Conservation (phyloP, 352 stramenopile genomes). For the Phytophthora rubi region DNA sequence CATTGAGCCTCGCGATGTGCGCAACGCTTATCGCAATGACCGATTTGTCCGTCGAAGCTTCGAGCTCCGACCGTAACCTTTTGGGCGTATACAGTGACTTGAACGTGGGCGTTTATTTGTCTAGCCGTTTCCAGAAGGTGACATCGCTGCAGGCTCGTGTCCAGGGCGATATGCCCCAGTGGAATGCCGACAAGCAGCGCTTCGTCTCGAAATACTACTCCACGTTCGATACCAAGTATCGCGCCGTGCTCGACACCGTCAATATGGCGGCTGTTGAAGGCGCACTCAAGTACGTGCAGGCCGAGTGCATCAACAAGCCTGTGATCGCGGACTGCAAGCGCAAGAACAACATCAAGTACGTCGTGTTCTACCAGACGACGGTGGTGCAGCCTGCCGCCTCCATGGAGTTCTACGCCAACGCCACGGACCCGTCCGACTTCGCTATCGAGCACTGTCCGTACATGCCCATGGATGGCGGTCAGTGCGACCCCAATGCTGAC, state of each 20-base stretch:
- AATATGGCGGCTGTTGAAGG: slow-evolving; percentile 45
- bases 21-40: slow-evolving; percentile 1
- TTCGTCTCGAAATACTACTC: slow-evolving; percentile 50
- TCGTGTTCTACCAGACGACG: slow-evolving; percentile 72
- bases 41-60: slow-evolving; percentile 1
- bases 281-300: too few species aligned
- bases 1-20: slow-evolving; percentile 8
- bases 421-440: slow-evolving; percentile 35
- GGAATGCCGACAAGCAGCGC: slow-evolving; percentile 39
- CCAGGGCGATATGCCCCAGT: slow-evolving; percentile 53
- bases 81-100: neutral
- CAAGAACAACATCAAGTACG: slow-evolving; percentile 62
- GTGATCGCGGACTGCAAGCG: slow-evolving; percentile 46
- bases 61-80: neutral
- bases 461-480: slow-evolving; percentile 62
- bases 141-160: slow-evolving; percentile 58
- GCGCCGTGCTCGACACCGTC: slow-evolving; percentile 53
- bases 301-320: slow-evolving; percentile 50
- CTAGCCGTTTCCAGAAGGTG: slow-evolving; percentile 41
- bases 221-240: slow-evolving; percentile 51
- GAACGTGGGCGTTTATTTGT: neutral
- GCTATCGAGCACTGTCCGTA: slow-evolving; percentile 60
- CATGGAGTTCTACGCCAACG: slow-evolving; percentile 53
- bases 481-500: slow-evolving; percentile 55
- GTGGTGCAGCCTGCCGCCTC: slow-evolving; percentile 50